Evolutionary conservation across 805 yeast species (phyloP).

Genomic region (Candida awuae): DNA sequence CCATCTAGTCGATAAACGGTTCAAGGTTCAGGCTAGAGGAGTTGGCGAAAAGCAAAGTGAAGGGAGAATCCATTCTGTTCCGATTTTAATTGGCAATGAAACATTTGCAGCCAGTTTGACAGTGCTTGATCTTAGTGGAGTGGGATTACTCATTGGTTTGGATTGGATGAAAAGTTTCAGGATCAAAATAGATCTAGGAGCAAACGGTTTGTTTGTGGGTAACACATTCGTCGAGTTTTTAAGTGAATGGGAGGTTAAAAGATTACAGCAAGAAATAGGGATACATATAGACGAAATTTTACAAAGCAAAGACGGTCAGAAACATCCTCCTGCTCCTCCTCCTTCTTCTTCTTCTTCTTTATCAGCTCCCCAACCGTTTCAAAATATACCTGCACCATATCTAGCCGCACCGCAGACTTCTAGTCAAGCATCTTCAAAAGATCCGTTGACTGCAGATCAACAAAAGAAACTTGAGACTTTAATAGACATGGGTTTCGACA

Average conservation of each 20-base stretch:
- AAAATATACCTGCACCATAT: too few species aligned
- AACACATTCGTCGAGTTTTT: constrained; percentile 12
- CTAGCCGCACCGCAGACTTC: neutral
- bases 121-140: constrained; percentile 55
- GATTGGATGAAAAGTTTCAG: constrained; percentile 89
- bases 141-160: constrained; percentile 76
- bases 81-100: constrained; percentile 63
- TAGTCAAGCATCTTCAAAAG: constrained; percentile 13
- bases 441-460: constrained; percentile 13
- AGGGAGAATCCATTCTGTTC: constrained; percentile 86
- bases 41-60: constrained; percentile 75
- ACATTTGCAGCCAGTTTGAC: constrained; percentile 62
- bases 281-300: constrained; percentile 10
- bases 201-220: constrained; percentile 59
- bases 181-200: constrained; percentile 67
- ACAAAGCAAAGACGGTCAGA: neutral
- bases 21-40: constrained; percentile 78
- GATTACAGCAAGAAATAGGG: constrained; percentile 16
- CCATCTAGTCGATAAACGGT: constrained; percentile 71
- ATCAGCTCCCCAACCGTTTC: too few species aligned
- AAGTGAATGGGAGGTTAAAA: constrained; percentile 16
- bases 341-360: too few species aligned
- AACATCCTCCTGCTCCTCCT: too few species aligned
- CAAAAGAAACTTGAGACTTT: constrained; percentile 35
- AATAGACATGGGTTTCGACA: constrained; percentile 62